These are phyloP conservation scores for Aristolochia fimbriata DNA, from an alignment of 164 flowering plant species.

Conservation along the genomic window DNA sequence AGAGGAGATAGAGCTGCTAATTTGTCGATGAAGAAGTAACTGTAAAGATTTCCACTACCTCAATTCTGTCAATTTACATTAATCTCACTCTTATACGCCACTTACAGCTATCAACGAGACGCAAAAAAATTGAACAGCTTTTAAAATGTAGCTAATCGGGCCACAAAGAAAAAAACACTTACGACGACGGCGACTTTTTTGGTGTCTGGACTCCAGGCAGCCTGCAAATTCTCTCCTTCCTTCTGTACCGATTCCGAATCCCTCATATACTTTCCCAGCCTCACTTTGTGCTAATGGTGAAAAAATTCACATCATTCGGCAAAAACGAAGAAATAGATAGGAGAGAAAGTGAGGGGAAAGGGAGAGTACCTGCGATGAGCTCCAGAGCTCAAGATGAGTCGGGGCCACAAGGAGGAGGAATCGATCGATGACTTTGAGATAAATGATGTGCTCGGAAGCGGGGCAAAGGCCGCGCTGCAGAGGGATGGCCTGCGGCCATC, in stretches of 20 bases:
- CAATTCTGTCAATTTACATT: too few relatives aligned
- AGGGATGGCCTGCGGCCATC: slow-evolving; percentile 99
- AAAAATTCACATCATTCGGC: not conserved
- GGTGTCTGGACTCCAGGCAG: slow-evolving; percentile 85
- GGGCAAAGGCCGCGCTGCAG: slow-evolving; percentile 49
- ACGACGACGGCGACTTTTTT: slow-evolving; percentile 80
- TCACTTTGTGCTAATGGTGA: slow-evolving; percentile 64
- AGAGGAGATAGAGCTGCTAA: too few relatives aligned
- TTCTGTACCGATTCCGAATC: slow-evolving; percentile 51
- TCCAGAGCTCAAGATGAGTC: slow-evolving; percentile 88
- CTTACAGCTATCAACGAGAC: too few relatives aligned
- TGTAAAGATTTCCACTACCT: too few relatives aligned
- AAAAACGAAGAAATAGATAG: not conserved
- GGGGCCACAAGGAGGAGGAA: slow-evolving; percentile 73
- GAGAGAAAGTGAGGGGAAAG: not conserved
- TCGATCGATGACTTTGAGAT: slow-evolving; percentile 57
- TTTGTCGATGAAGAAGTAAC: too few relatives aligned
- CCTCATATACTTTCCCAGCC: slow-evolving; percentile 83
- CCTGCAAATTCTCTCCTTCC: slow-evolving; percentile 89
- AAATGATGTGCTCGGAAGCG: slow-evolving; percentile 55
- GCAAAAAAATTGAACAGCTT: not conserved
- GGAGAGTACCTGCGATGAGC: slow-evolving; percentile 74
- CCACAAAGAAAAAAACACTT: slow-evolving; percentile 17
- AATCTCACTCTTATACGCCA: too few relatives aligned
- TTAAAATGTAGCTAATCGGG: not conserved